Evolutionary conservation across 192 early-diverging fungal species (phyloP).

Genomic region (Pecoramyces ruminantium): DNA sequence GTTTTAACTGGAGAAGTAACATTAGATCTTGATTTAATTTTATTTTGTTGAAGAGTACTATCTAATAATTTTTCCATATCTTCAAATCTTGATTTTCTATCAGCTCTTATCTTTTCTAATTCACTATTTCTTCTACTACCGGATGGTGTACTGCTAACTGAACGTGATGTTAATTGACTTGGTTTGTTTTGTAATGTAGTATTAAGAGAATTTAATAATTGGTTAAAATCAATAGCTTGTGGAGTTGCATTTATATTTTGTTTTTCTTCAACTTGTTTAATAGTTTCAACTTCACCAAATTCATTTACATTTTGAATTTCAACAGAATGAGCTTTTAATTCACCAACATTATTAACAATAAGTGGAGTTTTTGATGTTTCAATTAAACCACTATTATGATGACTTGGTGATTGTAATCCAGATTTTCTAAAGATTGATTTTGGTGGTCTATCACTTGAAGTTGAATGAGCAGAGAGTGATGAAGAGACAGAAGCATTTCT

Average conservation of each 20-base stretch:
- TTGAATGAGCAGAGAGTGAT: neutral
- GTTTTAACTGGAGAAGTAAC: neutral
- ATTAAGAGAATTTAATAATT: neutral
- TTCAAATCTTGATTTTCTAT: neutral
- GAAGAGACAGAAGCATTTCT: neutral
- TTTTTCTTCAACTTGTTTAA: neutral
- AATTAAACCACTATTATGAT: neutral
- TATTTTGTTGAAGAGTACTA: neutral
- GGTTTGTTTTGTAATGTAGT: neutral
- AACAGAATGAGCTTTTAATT: neutral
- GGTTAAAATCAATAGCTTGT: neutral
- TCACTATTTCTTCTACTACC: neutral
- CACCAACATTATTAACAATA: neutral
- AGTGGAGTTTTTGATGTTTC: neutral
- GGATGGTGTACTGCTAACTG: neutral
- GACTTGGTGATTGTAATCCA: no score
- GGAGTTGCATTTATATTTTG: neutral
- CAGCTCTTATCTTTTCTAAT: neutral
- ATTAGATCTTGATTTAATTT: neutral
- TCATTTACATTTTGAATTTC: neutral
- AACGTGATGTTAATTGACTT: neutral
- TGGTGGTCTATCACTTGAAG: neutral
- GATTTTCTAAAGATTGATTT: neutral
- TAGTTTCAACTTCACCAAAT: neutral
- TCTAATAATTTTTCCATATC: neutral